Conservation (phyloP, 257 asterid genomes). For the Solanum pinnatisectum region DNA sequence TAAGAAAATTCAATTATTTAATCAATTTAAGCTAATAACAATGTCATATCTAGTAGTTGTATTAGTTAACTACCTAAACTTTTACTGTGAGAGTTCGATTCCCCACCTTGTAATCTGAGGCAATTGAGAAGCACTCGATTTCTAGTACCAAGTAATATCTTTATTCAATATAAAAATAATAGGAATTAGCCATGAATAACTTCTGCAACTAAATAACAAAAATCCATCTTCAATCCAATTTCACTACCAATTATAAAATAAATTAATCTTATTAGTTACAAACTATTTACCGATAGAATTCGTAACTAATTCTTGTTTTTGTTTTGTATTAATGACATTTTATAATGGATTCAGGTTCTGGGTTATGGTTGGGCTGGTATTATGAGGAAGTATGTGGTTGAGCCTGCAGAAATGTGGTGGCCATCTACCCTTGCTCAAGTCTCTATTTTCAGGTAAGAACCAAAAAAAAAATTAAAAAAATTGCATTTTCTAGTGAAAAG, state of each 20-base stretch:
- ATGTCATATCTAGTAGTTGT: background rate
- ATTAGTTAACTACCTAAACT: too few relatives aligned
- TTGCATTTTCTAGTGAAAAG: background rate
- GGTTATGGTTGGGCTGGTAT: constrained; percentile 69
- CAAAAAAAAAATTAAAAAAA: too few relatives aligned
- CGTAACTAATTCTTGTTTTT: background rate
- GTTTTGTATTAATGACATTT: background rate
- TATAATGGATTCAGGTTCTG: constrained; percentile 17
- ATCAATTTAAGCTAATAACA: background rate
- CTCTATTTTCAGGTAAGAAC: constrained; percentile 44
- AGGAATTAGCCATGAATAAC: too few relatives aligned
- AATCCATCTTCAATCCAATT: too few relatives aligned
- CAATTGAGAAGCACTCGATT: background rate
- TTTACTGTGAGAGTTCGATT: background rate
- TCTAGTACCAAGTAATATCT: too few relatives aligned
- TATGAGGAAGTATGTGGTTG: constrained; percentile 42
- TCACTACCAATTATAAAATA: too few relatives aligned
- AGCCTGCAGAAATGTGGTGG: constrained; percentile 69
- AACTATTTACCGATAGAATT: background rate
- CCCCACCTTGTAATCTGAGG: background rate
- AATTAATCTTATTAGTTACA: background rate
- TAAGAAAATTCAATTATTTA: background rate
- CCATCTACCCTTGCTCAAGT: constrained; percentile 47
- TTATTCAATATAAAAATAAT: too few relatives aligned
- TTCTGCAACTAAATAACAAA: too few relatives aligned